Conservation (phyloP, 2,329 filamentous ascomycete species). For the Phialophora tarda region DNA sequence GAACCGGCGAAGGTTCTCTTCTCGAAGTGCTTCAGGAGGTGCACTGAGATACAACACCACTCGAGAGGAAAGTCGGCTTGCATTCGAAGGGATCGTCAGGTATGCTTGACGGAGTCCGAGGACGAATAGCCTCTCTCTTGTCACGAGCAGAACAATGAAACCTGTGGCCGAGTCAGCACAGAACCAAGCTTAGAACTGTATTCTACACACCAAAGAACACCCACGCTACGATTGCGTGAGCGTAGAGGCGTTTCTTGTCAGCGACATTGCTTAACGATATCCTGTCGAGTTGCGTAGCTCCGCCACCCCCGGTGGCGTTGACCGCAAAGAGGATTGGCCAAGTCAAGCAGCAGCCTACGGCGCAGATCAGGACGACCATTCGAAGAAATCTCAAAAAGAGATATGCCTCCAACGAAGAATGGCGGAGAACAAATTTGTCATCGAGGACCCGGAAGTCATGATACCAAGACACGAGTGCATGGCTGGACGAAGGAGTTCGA, state of each 20-base stretch:
- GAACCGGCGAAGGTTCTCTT: constrained; percentile 73
- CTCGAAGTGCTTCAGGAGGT: constrained; percentile 75
- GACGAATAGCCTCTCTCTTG: constrained; percentile 86
- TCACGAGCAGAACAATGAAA: constrained; percentile 85
- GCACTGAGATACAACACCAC: constrained; percentile 89
- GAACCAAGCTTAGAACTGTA: no score
- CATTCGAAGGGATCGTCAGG: constrained; percentile 80
- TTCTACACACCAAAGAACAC: constrained; percentile 70
- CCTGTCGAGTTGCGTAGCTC: constrained; percentile 72
- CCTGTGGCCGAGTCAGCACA: constrained; percentile 9
- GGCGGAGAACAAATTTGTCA: constrained; percentile 84
- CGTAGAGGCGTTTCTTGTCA: constrained; percentile 71
- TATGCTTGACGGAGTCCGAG: constrained; percentile 91
- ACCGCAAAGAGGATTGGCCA: constrained; percentile 92
- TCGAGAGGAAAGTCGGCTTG: constrained; percentile 81
- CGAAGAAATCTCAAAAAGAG: constrained; percentile 88
- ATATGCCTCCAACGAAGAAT: constrained; percentile 89
- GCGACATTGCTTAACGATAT: constrained; percentile 79
- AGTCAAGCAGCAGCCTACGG: constrained; percentile 80
- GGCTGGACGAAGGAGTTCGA: constrained; percentile 39
- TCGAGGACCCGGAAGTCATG: constrained; percentile 59
- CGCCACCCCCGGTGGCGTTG: constrained; percentile 79
- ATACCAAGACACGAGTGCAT: constrained; percentile 31
- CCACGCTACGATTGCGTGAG: constrained; percentile 77
- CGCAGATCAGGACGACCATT: constrained; percentile 75